These are phyloP conservation scores for Alternaria brassicae DNA, from an alignment of 2,329 filamentous ascomycete species.

Conservation along the genomic window DNA sequence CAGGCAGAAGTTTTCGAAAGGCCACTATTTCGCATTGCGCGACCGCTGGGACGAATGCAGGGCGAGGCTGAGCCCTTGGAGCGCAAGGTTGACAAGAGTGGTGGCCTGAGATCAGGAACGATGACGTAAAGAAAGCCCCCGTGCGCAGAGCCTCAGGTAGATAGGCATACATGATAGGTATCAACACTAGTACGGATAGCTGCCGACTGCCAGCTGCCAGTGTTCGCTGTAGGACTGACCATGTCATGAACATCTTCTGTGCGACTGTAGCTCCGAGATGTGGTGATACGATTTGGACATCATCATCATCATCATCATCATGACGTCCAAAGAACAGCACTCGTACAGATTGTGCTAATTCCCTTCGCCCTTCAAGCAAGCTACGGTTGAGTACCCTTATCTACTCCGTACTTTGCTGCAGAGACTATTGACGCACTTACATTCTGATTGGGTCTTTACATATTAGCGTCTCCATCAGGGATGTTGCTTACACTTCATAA, in stretches of 20 bases:
- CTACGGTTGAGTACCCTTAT: neutral
- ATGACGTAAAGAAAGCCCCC: slow-evolving; percentile 7
- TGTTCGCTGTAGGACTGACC: neutral
- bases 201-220: neutral
- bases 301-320: too few relatives aligned
- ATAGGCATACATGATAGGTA: neutral
- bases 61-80: neutral
- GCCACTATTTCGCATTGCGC: neutral
- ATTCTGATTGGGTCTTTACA: neutral
- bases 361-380: neutral
- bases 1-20: slow-evolving; percentile 8
- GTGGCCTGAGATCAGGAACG: slow-evolving; percentile 1
- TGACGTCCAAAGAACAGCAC: neutral
- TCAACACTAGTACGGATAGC: neutral
- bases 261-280: neutral
- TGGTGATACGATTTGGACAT: neutral
- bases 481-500: neutral
- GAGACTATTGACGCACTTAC: too few relatives aligned
- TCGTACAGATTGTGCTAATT: neutral
- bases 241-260: neutral
- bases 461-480: neutral
- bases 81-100: neutral
- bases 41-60: neutral
- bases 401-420: neutral
- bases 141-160: neutral